Base-by-base conservation (phyloP, 2,329 filamentous ascomycete genomes). In the Onygena corvina region DNA sequence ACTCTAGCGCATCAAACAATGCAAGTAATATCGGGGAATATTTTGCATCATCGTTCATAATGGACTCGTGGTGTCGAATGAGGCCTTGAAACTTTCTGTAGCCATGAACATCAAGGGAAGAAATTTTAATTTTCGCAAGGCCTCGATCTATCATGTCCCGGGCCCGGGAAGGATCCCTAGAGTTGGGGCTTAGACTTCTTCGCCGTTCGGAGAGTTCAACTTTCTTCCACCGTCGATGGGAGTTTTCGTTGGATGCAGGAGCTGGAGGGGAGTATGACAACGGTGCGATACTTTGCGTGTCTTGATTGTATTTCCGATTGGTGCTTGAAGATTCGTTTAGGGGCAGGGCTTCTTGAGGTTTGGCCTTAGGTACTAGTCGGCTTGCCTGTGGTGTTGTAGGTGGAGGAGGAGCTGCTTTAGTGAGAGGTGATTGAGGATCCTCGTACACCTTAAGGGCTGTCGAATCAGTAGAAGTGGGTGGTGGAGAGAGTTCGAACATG, bases 381-480 rank as follows among this genome's bases (percentile, higher is more conserved):
- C 57, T 48, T 9, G 56, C 35, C 16, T 56, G 55, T 11, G 53
- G 49, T 20, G 53, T 30, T 29, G 58, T 54, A 44, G 47, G 38
- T 35, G 52, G 25, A 25, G 50, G 49, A 38, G 50, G 38, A 34
- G 50, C 56, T 23, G 50, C 52, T 56, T 63, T 60, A n/a, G 55
- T 50, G 14, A 50, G 49, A 36, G 57, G 60, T 2, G 61, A 67
- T 48, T 72, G 71, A 1, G 73, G 73, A 53, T 76, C 74, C 59
- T 77, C 75, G 54, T 74, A 76, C 23, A 75, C 72, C 47, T 71
- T 70, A 2, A 75, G 48, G 9, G 49, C 50, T 27, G 54, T 54
- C 18, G 47, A 46, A 6, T 33, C 42, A 12, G 30, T 21, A n/a
- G n/a, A 6, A 5, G 25, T 46, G 4, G 20, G 12, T 31, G 42